phyloP scores from a whole-genome alignment of 345 rosid genomes.

The Eucalyptus melliodora region DNA sequence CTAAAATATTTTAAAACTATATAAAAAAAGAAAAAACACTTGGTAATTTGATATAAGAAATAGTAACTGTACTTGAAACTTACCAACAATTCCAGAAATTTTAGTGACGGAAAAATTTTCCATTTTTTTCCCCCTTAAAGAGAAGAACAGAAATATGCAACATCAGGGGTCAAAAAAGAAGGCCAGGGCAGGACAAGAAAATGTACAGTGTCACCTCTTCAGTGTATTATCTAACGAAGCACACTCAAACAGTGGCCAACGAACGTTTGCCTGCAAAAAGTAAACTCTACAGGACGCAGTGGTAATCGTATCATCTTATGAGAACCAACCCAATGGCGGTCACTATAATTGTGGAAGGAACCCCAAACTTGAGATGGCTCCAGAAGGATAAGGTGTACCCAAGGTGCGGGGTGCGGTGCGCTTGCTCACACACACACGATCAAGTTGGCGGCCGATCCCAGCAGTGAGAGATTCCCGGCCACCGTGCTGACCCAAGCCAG shows the following conservation, averaged over 20 bases:
- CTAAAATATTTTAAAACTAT: not conserved
- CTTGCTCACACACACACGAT: constrained; percentile 26
- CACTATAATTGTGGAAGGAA: constrained; percentile 13
- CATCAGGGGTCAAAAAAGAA: not conserved
- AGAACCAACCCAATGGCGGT: constrained; percentile 10
- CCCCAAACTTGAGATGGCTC: constrained; percentile 9
- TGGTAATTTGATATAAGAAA: not conserved
- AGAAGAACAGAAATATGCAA: not conserved
- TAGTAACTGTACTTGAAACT: not conserved
- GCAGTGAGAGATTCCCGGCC: constrained; percentile 13
- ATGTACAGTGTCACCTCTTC: not conserved
- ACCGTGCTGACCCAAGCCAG: constrained; percentile 19
- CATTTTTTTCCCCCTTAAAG: not conserved
- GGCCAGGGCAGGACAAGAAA: not conserved
- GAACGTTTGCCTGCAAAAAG: not conserved
- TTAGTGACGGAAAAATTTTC: not conserved
- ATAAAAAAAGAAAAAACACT: fast-evolving
- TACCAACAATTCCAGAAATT: not conserved
- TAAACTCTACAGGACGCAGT: not conserved
- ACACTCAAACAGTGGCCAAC: not conserved
- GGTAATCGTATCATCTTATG: not conserved
- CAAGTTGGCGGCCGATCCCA: constrained; percentile 16
- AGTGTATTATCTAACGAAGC: not conserved
- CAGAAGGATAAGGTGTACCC: constrained; percentile 11
- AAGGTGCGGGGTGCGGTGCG: not conserved